A percentile compares a stretch with the other conserved stretches of the same genome.
Conservation (phyloP, 2,329 filamentous ascomycete genomes). For the Diaporthe helianthi region DNA sequence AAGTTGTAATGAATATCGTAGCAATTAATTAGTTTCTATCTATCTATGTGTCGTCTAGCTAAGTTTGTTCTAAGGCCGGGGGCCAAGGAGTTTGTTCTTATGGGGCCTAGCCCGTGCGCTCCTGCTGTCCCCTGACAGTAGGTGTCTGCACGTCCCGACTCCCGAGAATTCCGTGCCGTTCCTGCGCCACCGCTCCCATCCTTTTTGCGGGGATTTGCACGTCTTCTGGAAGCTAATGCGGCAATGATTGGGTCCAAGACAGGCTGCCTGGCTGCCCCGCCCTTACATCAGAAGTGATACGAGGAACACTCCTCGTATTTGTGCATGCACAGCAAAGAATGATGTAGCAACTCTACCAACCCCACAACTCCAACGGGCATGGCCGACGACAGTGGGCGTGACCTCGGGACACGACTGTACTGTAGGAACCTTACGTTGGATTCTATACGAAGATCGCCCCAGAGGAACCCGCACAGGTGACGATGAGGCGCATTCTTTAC, state of each 20-base stretch:
- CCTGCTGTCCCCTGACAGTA: too few species aligned
- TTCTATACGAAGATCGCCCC: conserved; percentile 21
- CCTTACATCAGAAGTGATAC: conserved; percentile 25
- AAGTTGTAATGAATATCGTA: too few species aligned
- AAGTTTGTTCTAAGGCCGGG: too few species aligned
- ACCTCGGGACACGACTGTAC: conserved; percentile 10
- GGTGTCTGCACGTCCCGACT: conserved; percentile 2
- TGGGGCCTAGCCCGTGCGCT: too few species aligned
- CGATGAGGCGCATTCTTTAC: conserved; percentile 23
- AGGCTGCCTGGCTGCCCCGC: conserved; percentile 2
- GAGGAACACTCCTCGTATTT: conserved; percentile 14
- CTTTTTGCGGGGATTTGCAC: conserved; percentile 19
- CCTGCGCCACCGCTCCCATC: conserved; percentile 19
- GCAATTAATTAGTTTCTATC: too few species aligned
- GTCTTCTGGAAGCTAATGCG: conserved; percentile 19
- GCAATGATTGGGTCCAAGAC: conserved; percentile 23
- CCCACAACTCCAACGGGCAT: conserved; percentile 9
- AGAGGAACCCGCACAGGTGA: conserved; percentile 3
- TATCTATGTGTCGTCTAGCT: too few species aligned
- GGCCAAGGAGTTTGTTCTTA: too few species aligned
- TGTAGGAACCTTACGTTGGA: conserved; percentile 13
- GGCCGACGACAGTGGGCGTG: neutral
- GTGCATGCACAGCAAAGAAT: neutral
- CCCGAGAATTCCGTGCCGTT: conserved; percentile 23
- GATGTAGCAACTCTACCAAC: conserved; percentile 8